phyloP scores from a whole-genome alignment of 2,329 filamentous ascomycete genomes.

The Pseudonectria buxi region DNA sequence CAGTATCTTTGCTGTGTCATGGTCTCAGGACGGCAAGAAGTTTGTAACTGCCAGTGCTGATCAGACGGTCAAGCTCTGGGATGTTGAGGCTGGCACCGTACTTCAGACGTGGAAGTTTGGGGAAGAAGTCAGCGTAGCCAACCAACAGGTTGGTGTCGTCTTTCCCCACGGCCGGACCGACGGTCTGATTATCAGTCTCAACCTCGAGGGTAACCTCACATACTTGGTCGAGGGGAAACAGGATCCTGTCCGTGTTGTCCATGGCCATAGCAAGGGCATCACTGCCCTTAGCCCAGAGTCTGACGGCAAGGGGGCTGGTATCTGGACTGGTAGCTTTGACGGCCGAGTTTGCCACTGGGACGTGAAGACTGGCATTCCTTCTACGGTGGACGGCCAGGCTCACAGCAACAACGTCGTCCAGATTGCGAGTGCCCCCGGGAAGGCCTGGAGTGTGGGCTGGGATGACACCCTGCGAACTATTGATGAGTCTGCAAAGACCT shows the following conservation, averaged over 20 bases:
- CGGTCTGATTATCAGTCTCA: slow-evolving; percentile 82
- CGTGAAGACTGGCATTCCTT: slow-evolving; percentile 58
- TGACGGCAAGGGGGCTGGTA: slow-evolving; percentile 51
- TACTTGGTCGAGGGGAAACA: slow-evolving; percentile 71
- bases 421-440: slow-evolving; percentile 55
- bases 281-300: slow-evolving; percentile 55
- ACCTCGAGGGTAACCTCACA: slow-evolving; percentile 80
- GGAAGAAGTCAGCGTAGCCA: slow-evolving; percentile 64
- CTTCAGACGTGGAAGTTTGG: slow-evolving; percentile 82
- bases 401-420: slow-evolving; percentile 84
- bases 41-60: slow-evolving; percentile 91
- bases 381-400: slow-evolving; percentile 67
- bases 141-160: slow-evolving; percentile 93
- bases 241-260: slow-evolving; percentile 63
- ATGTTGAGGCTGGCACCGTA: slow-evolving; percentile 69
- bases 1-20: slow-evolving; percentile 87
- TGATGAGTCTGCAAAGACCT: slow-evolving; percentile 68
- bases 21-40: slow-evolving; percentile 77
- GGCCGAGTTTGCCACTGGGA: slow-evolving; percentile 85
- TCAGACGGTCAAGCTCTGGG: slow-evolving; percentile 92
- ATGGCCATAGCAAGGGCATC: slow-evolving; percentile 87
- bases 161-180: slow-evolving; percentile 79
- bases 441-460: slow-evolving; percentile 86
- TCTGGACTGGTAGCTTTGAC: slow-evolving; percentile 91
- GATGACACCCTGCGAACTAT: slow-evolving; percentile 82